Evolutionary conservation across 345 rosid genomes (phyloP).

Genomic region (Clausena lansium): DNA sequence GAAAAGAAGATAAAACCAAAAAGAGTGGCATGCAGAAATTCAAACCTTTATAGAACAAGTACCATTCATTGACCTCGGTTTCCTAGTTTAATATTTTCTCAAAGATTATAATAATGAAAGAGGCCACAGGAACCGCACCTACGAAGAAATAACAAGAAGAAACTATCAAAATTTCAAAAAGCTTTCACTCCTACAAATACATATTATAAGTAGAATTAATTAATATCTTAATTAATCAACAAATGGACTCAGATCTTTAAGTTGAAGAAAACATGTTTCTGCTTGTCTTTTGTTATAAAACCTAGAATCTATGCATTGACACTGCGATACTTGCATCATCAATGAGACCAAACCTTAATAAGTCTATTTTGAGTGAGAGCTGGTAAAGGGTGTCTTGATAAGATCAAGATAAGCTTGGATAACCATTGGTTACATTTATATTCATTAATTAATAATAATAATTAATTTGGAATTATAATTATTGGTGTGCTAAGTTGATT

Average conservation of each 20-base stretch:
- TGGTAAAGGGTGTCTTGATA: conserved; percentile 29
- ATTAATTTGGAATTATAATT: conserved; percentile 19
- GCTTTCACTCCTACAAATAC: conserved; percentile 30
- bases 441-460: conserved; percentile 1
- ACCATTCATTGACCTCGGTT: conserved; percentile 49
- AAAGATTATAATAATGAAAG: conserved; percentile 15
- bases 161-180: conserved; percentile 56
- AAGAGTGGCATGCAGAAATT: conserved; percentile 16
- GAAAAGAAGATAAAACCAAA: conserved; percentile 26
- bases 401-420: conserved; percentile 44
- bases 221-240: conserved; percentile 30
- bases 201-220: background rate
- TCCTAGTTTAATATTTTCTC: conserved; percentile 19
- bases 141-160: conserved; percentile 69
- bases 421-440: conserved; percentile 7
- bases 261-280: conserved; percentile 47
- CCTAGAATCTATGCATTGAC: conserved; percentile 63
- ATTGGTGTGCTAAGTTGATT: conserved; percentile 4
- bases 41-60: conserved; percentile 26
- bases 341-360: conserved; percentile 36
- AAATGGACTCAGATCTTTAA: conserved; percentile 44
- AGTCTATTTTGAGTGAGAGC: conserved; percentile 46
- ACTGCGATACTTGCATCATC: conserved; percentile 40
- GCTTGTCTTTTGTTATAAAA: conserved; percentile 61
- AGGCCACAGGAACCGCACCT: conserved; percentile 47